A percentile compares a stretch with the other conserved stretches of the same genome.
These are phyloP conservation scores for Psidium friedrichsthalianum DNA, from an alignment of 345 rosid species.

Conservation along the genomic window DNA sequence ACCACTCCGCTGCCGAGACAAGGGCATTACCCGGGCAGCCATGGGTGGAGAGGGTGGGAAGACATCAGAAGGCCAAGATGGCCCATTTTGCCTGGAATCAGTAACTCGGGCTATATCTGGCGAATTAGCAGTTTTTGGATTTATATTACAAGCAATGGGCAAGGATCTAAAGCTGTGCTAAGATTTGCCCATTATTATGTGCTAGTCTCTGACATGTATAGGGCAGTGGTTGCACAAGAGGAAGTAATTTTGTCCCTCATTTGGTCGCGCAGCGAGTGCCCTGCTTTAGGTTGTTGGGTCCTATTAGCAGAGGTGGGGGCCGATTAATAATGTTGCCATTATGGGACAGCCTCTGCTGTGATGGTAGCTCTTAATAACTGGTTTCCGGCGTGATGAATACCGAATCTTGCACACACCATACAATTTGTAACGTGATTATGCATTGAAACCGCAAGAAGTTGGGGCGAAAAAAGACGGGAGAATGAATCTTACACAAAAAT, in stretches of 20 bases:
- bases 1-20: conserved; percentile 42
- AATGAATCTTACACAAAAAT: background rate
- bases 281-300: background rate
- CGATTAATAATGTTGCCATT: background rate
- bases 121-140: background rate
- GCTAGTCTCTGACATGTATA: background rate
- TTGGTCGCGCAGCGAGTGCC: background rate
- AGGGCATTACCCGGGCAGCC: conserved; percentile 50
- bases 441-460: background rate
- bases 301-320: background rate
- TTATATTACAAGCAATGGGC: background rate
- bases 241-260: background rate
- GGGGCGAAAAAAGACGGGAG: background rate
- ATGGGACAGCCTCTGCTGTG: background rate
- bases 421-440: background rate
- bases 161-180: background rate
- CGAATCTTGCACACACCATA: background rate
- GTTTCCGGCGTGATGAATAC: background rate
- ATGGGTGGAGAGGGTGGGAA: conserved; percentile 70
- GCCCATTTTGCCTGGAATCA: conserved; percentile 48
- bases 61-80: conserved; percentile 39
- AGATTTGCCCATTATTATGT: background rate
- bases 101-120: conserved; percentile 5
- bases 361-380: background rate
- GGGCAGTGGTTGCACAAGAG: background rate